Evolutionary conservation across 305 asterid species (phyloP), one percentile per base, ranked within the genome.

Genomic region (Solanum hybrid): DNA sequence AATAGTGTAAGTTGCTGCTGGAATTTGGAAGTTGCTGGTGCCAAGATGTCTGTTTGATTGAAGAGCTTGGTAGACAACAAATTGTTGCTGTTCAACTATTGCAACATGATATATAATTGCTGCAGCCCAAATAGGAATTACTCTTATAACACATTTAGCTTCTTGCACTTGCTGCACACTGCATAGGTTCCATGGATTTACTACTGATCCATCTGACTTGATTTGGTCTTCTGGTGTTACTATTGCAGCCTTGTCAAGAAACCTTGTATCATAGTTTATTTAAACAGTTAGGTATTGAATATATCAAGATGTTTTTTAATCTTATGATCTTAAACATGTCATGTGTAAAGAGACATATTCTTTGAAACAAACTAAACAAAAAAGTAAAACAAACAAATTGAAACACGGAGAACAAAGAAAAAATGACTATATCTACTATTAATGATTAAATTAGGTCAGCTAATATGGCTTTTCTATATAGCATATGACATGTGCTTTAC

Each of bases 31-130:
- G 7, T 4, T 27, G 80, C 91, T 32, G 82, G 5, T 6, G 66
- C 92, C 93, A 12, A 94, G 85, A 84, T 86, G 94, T 22, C 97
- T 86, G 91, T 95, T 32, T 76, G 94, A 92, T 85, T 95, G 96
- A 88, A 93, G 92, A 5, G 97, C 97, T 81, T 95, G 97, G 90
- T 93, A 94, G 81, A 95, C 96, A 24, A 91, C 88, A 93, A 92
- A 95, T n/a, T 93, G 94, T 17, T 93, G 94, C 36, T 93, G 93
- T 56, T 93, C 93, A 10, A 92, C 89, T 60, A 89, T 27, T 17
- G 87, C 84, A 81, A 95, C 90, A 88, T 94, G 93, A 94, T 91
- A 93, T 60, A 95, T 24, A 38, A 94, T 93, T 8, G 92, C 92
- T 51, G 96, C 89, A 37, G 92, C 92, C 94, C 93, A 93, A 11